A percentile compares a stretch with the other conserved stretches of the same genome.
phyloP scores from a whole-genome alignment of 768 basidiomycete genomes.

The Rubroboletus satanas region DNA sequence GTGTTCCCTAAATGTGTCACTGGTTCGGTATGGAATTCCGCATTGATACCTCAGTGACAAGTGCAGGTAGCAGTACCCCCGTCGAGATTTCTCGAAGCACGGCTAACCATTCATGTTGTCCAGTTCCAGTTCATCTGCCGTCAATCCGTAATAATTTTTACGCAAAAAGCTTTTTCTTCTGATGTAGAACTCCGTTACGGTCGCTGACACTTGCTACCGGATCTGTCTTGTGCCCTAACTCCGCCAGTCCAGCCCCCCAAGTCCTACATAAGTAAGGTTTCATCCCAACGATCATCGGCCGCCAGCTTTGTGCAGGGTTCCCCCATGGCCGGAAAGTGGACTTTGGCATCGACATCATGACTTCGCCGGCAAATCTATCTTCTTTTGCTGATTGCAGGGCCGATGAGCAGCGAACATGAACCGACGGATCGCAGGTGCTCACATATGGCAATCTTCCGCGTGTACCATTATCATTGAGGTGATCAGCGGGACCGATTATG shows the following conservation, averaged over 20 bases:
- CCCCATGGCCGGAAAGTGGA: not conserved
- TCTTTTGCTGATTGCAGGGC: slow-evolving; percentile 1
- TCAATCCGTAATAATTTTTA: not conserved
- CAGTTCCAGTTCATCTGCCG: not conserved
- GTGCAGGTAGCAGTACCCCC: not conserved
- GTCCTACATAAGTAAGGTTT: not conserved
- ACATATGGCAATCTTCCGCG: slow-evolving; percentile 3
- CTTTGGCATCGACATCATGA: not conserved
- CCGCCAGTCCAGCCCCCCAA: not conserved
- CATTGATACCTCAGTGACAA: not conserved
- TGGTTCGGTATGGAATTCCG: not conserved
- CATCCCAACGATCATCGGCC: not conserved
- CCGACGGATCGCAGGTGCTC: not conserved
- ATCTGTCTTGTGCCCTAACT: not conserved
- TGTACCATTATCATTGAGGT: not conserved
- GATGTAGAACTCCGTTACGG: not conserved
- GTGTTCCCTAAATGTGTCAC: not conserved
- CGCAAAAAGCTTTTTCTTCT: too few species aligned
- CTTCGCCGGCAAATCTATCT: not conserved
- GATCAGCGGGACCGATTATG: slow-evolving; percentile 10
- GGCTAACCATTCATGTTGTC: not conserved
- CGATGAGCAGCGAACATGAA: not conserved
- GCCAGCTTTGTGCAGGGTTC: not conserved
- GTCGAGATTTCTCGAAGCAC: not conserved
- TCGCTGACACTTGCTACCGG: not conserved